These are phyloP conservation scores for Hypoxylon sp. DNA, from an alignment of 2,329 filamentous ascomycete genomes.

Conservation along the genomic window DNA sequence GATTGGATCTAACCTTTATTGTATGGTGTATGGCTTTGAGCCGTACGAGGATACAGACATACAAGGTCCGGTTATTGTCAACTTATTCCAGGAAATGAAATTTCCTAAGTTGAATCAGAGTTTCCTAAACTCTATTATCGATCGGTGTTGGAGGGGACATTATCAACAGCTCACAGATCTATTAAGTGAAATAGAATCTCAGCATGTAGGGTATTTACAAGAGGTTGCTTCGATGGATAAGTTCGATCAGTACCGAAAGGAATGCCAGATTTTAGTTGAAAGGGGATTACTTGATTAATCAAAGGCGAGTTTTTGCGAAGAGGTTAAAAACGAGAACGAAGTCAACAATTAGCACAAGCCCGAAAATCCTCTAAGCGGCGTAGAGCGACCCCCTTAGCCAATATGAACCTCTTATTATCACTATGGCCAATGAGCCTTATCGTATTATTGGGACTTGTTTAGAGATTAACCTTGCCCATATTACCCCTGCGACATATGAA, in stretches of 20 bases:
- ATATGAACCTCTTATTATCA: no score
- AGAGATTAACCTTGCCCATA: no score
- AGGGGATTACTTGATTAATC: background rate
- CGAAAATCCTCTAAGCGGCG: no score
- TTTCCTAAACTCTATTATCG: background rate
- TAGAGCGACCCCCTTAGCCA: no score
- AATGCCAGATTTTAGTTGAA: background rate
- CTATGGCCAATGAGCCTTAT: no score
- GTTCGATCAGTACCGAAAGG: background rate
- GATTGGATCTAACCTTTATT: background rate
- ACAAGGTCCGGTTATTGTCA: background rate
- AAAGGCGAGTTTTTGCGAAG: no score
- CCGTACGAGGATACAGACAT: background rate
- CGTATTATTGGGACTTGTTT: no score
- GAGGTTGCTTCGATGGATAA: background rate
- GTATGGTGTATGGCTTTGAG: background rate
- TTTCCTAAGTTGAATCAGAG: background rate
- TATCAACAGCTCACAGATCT: background rate
- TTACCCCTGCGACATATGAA: no score
- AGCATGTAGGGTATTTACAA: background rate
- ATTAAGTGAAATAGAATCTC: background rate
- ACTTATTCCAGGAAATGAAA: background rate
- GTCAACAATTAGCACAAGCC: no score
- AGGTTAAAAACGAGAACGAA: no score
- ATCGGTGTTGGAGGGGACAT: background rate